Evolutionary conservation across 306 rosid species (phyloP), one percentile per base, ranked within the genome.

Genomic region (Lagenaria siceraria): DNA sequence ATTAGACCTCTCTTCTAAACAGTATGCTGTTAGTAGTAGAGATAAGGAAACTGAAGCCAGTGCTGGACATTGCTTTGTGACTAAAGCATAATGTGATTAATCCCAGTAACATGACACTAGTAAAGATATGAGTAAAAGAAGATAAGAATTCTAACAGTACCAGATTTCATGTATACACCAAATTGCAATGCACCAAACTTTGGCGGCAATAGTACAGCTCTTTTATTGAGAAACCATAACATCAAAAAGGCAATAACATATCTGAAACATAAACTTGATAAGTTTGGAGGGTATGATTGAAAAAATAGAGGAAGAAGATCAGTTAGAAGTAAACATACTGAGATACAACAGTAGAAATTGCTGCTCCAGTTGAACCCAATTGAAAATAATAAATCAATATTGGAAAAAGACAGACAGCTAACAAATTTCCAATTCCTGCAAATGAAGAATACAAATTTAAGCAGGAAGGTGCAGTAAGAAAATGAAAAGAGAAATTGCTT

Each of bases 301-400:
- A 59, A 74, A 60, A 24, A 13, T 38, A 31, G 3, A 24, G 14
- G 38, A 46, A 40, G 17, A 68, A 14, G 80, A 54, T 81, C 35
- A 52, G 43, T 42, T 17, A 65, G 79, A 72, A 71, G 81, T 81
- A 71, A 58, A 82, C 97, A 74, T 90, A 95, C 99, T 95, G 99
- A 74, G 98, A 95, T 78, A 92, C 65, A 81, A 95, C 97, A 12
- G 96, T 88, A 73, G 99, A 90, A 71, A 92, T 81, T 82, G 96
- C 97, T 27, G 99, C 99, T 56, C 99, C 99, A 78, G 86, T 87
- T 79, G 82, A 89, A 62, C 99, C 97, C 97, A 92, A 80, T 80
- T 78, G 77, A 78, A 90, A 87, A 84, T 78, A 82, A 85, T 92
- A 88, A 83, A 95, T 95, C 62, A 92, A 91, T 71, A 88, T 73